Base-by-base conservation (phyloP, 176 grass and related monocot species). In the Tillandsia leiboldiana region DNA sequence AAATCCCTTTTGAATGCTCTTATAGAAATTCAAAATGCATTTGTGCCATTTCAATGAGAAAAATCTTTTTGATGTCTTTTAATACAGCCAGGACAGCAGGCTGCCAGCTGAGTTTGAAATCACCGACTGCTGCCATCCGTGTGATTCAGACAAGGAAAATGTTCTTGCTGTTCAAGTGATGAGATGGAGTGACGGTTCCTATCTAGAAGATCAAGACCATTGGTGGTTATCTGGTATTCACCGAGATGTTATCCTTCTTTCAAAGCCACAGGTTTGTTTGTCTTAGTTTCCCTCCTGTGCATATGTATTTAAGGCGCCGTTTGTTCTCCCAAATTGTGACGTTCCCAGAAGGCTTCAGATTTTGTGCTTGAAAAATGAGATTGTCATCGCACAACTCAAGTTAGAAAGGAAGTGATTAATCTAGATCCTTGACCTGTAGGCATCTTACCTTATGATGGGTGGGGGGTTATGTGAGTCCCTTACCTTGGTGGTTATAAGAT, bases 151-250 rank as follows among this genome's bases (percentile, higher is more conserved):
- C 49, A 78, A 83, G 67, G 83, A 79, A 71, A 97, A 97, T 81
- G 65, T 97, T 87, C 86, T 97, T 74, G 83, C 89, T 51, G 86
- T 97, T 71, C 93, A 97, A 87, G 86, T 97, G 14, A 87, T 97
- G 84, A 87, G 93, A 72, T 97, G 93, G 93, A 97, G 93, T 73
- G 89, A 90, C 79, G 93, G 93, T 51, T 92, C 93, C 33, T 97
- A 97, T 89, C 82, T 97, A 49, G 93, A 97, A 85, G 93, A 97
- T 83, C 93, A 97, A 73, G 93, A 97, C 18, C 93, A 97, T 75
- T 97, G 93, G 93, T 79, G 89, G 93, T 27, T 92, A 18, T 97
- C 93, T 70, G 93, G 93, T 77, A 97, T 97, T 90, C 93, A 92
- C 52, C 74, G 93, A 69, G 93, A 97, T 81, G 89, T 97, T 56